Conservation (phyloP, 148 eudicot genomes). For the Vaccinium darrowii region DNA sequence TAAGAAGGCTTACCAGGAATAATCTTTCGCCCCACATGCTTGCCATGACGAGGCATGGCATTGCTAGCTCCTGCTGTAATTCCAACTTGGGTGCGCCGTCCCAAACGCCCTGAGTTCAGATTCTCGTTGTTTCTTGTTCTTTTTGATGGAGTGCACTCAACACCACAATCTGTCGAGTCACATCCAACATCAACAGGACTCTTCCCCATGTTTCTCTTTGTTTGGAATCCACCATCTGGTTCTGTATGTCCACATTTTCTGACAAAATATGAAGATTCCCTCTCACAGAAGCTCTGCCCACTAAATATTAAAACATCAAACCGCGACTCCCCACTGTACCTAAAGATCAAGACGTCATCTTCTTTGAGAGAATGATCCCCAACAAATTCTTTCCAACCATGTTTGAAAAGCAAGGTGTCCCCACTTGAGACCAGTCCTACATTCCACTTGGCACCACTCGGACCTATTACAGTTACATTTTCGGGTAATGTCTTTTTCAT, state of each 20-base stretch:
- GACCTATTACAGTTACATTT: conserved; percentile 37
- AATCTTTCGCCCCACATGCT: background rate
- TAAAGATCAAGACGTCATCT: conserved; percentile 51
- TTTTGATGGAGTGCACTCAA: conserved; percentile 17
- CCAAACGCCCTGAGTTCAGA: conserved; percentile 2
- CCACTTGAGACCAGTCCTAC: conserved; percentile 31
- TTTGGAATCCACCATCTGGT: conserved; percentile 1
- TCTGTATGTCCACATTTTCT: conserved; percentile 36
- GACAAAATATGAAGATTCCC: conserved; percentile 48
- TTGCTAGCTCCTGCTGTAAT: background rate
- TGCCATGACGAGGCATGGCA: conserved; percentile 7
- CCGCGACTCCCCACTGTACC: conserved; percentile 39
- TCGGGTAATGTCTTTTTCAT: conserved; percentile 31
- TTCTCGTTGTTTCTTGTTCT: conserved; percentile 17
- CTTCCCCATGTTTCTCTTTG: conserved; percentile 18
- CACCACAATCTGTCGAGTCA: conserved; percentile 22
- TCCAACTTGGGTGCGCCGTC: background rate
- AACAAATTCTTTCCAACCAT: conserved; percentile 53
- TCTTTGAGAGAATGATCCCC: conserved; percentile 36
- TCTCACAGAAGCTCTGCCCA: conserved; percentile 44
- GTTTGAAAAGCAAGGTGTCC: conserved; percentile 29
- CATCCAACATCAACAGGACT: conserved; percentile 21
- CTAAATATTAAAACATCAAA: conserved; percentile 49
- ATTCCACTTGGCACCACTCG: conserved; percentile 52
- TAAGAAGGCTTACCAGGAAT: conserved; percentile 4